Base-by-base conservation (phyloP, 257 asterid species). In the Orobanche coerulescens region DNA sequence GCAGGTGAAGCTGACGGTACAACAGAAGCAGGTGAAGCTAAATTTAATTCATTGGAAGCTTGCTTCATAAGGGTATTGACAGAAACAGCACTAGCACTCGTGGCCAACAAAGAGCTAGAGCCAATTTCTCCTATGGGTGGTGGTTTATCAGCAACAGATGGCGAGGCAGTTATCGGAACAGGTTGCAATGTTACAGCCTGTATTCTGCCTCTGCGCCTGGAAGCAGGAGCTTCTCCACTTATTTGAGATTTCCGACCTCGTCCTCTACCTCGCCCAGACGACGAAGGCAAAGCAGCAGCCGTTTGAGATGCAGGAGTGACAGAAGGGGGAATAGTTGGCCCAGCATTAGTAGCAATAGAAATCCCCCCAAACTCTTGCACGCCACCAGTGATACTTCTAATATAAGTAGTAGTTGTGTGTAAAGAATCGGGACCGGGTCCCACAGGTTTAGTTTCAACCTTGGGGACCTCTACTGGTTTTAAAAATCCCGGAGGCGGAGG, bases 141-240 rank as follows among this genome's bases (percentile, higher is more conserved):
- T 43, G 77, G 68, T 20, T 58, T 69, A 18, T 75, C 81, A 53
- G 61, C 58, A 47, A 22, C 68, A 16, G 79, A 22, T 8, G 65
- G 59, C 14, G 74, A 66, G 16, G 67, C 66, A 56, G 71, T 22
- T 40, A 74, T 34, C 12, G 79, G 77, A 71, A 67, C 76, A 50
- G 65, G 68, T 69, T 79, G 84, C 55, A 52, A 31, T 31, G 66
- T 52, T 18, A 55, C 15, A 34, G 66, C 61, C 73, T 79, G 90
- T 69, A 73, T 86, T 76, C 80, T 92, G 28, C 95, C 96, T 43
- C 92, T 73, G 62, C 85, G 90, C 71, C 88, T 76, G 51, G 90
- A 78, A 64, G 77, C 80, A 69, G 92, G 81, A 48, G 82, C 75
- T 75, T 88, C 98, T 73, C 83, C 94, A 10, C 70, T 84, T 64